Evolutionary conservation across 2,329 filamentous ascomycete genomes (phyloP), one percentile per base, ranked within the genome.

Genomic region (Cadophora malorum): DNA sequence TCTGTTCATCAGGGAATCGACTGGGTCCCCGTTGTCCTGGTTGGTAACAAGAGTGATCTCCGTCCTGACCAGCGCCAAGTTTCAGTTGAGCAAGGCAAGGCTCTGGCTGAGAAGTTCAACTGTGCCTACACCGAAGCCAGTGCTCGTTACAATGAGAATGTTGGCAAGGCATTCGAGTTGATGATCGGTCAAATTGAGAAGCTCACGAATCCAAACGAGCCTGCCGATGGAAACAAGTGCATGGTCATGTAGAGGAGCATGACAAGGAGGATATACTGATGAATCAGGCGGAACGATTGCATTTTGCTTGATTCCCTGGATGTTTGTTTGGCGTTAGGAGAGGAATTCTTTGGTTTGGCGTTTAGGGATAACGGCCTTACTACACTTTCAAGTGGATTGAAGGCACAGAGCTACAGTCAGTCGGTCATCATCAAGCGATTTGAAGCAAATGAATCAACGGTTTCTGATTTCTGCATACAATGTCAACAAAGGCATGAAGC

Each of bases 21-120:
- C 75, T 91, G 91, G 79, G 93, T 97, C 63, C 96, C 96, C 10
- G 90, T 98, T 75, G 93, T 96, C 75, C 91, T 99, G 70, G 94
- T 99, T 64, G 96, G 94, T 75, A 99, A 99, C 85, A 99, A 99
- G 84, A 94, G 91, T 79, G 96, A 99, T 80, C 85, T 99, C 67
- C 90, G 93, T 69, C 90, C 94, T 64, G 95, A 97, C 80, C 94
- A 97, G 82, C 91, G 96, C 74, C 94, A 98, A 81, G 94, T 99
- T 73, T 90, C 88, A 38, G 81, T 89, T 63, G 94, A 97, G 72
- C 92, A 97, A 74, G 96, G 94, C 74, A 91, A 91, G 79, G 91
- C 91, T 77, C 83, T 97, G 52, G 90, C 91, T 8, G 91, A 95
- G 76, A 92, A 96, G 80, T 91, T 97, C 80, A 90, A 93, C 71